Conservation (phyloP, 163 green algal species). For the Smithsoniella earleae region DNA sequence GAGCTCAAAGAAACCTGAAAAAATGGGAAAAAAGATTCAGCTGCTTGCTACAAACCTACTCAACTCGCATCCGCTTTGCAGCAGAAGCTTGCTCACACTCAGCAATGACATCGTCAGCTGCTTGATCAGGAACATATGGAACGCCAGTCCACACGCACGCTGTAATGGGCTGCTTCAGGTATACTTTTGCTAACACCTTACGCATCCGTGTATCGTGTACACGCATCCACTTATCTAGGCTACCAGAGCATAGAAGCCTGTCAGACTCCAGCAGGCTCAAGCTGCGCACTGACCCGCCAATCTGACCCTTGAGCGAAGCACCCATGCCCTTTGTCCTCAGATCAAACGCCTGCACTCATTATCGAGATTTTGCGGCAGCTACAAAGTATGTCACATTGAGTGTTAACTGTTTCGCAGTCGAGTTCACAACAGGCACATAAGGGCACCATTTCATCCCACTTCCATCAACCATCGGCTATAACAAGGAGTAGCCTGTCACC, state of each 20-base stretch:
- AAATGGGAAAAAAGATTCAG: no score
- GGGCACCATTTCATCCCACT: background rate
- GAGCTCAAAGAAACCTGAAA: no score
- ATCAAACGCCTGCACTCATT: conserved; percentile 24
- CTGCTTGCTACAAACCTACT: no score
- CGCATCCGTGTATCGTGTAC: conserved; percentile 10
- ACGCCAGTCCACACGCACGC: background rate
- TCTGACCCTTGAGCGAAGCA: conserved; percentile 9
- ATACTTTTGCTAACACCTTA: background rate
- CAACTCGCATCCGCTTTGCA: background rate
- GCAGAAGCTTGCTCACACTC: background rate
- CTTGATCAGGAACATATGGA: background rate
- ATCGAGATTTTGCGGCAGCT: no score
- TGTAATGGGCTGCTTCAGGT: conserved; percentile 10
- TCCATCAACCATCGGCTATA: background rate
- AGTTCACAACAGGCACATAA: background rate
- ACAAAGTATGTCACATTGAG: no score
- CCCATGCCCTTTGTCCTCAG: background rate
- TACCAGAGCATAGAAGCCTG: conserved; percentile 24
- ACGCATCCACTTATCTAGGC: conserved; percentile 20
- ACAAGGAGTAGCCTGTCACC: no score
- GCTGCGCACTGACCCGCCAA: conserved; percentile 12
- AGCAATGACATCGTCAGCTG: background rate
- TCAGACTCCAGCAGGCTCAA: background rate
- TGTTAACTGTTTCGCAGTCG: background rate